Evolutionary conservation across 805 yeast species (phyloP).

Genomic region (Lachancea cidri): DNA sequence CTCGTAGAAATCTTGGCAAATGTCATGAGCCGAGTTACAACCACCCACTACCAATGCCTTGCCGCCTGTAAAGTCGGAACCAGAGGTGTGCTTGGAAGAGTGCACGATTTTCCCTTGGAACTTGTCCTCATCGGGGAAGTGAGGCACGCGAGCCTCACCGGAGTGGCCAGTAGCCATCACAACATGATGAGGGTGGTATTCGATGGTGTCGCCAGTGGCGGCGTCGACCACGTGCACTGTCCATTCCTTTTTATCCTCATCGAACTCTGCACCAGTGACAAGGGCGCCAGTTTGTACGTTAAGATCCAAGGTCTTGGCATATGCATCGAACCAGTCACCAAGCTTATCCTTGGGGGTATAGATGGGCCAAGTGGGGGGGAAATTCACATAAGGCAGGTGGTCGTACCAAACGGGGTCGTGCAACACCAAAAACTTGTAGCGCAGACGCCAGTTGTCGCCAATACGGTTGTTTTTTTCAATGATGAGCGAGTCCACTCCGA

Average conservation of each 20-base stretch:
- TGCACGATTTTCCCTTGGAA: slow-evolving; percentile 39
- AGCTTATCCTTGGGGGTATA: slow-evolving; percentile 42
- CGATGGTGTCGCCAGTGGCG: slow-evolving; percentile 22
- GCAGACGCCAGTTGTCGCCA: slow-evolving; percentile 45
- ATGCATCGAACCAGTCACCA: slow-evolving; percentile 40
- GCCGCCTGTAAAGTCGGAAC: slow-evolving; percentile 38
- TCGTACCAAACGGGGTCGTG: slow-evolving; percentile 45
- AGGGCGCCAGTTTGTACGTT: slow-evolving; percentile 34
- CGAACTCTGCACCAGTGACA: slow-evolving; percentile 31
- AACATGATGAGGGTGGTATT: slow-evolving; percentile 34
- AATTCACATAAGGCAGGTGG: slow-evolving; percentile 38
- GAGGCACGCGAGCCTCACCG: slow-evolving; percentile 42
- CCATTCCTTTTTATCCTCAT: slow-evolving; percentile 31
- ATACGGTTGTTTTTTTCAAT: slow-evolving; percentile 35
- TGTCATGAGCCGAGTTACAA: slow-evolving; percentile 44
- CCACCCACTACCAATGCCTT: slow-evolving; percentile 43
- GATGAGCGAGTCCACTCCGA: slow-evolving; percentile 39
- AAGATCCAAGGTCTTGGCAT: slow-evolving; percentile 39
- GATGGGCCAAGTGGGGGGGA: slow-evolving; percentile 40
- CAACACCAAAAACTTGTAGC: slow-evolving; percentile 41
- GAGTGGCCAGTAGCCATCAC: slow-evolving; percentile 44
- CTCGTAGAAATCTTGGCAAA: slow-evolving; percentile 41
- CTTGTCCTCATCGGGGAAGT: slow-evolving; percentile 34
- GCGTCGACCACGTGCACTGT: slow-evolving; percentile 30
- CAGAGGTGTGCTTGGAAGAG: slow-evolving; percentile 40